Percentiles rank a stretch among this genome's conserved stretches.
phyloP scores from a whole-genome alignment of 2,329 filamentous ascomycete genomes.

The Colletotrichum sp. region DNA sequence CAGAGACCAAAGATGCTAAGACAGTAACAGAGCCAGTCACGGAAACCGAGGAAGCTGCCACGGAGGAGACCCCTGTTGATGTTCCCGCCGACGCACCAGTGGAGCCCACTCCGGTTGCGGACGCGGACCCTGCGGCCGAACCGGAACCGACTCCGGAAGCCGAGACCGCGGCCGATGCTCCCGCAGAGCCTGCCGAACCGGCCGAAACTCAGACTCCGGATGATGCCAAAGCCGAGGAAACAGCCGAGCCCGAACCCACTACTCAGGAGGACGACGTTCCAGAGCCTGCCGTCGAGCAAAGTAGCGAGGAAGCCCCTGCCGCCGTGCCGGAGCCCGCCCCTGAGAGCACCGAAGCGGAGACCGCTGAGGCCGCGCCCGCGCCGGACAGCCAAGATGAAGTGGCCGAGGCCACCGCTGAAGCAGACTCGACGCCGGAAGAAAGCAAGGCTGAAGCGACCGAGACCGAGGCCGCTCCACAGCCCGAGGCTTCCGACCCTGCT shows the following conservation, averaged over 20 bases:
- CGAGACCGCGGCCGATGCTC: background rate
- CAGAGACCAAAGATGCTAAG: constrained; percentile 3
- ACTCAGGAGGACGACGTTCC: background rate
- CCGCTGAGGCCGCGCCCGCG: background rate
- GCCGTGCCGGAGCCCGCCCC: background rate
- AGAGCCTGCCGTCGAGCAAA: background rate
- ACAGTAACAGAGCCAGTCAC: background rate
- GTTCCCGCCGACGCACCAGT: background rate
- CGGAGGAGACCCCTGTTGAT: background rate
- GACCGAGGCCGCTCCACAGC: background rate
- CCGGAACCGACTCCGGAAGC: background rate
- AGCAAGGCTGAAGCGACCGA: background rate
- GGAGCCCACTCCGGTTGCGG: background rate
- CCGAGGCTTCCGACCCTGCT: background rate
- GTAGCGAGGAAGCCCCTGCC: background rate
- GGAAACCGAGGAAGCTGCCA: background rate
- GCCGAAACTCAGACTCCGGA: background rate
- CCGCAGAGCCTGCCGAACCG: background rate
- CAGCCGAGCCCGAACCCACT: background rate
- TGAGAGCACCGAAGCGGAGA: background rate
- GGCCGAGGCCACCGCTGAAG: background rate
- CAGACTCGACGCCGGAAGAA: background rate
- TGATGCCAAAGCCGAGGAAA: background rate
- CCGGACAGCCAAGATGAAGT: background rate
- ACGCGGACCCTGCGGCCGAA: background rate